These are phyloP conservation scores for Cydonia oblonga DNA, from an alignment of 331 rosid genomes.

Conservation along the genomic window DNA sequence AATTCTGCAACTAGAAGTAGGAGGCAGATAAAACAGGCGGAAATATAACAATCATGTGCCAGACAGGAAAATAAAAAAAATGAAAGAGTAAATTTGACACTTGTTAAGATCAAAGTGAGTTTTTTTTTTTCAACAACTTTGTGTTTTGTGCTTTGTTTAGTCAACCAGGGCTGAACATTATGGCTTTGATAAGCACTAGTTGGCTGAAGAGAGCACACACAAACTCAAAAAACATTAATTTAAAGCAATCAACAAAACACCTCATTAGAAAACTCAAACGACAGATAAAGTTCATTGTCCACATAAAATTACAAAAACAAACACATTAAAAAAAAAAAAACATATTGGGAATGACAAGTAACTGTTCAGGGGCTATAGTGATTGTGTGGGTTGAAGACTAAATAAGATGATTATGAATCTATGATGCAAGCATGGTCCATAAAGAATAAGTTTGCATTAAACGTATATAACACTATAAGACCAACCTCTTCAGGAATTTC, in stretches of 20 bases:
- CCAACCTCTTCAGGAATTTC: slow-evolving; percentile 93
- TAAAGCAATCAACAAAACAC: not conserved
- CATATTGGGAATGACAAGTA: not conserved
- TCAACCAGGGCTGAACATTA: not conserved
- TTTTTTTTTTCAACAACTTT: not conserved
- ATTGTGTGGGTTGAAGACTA: not conserved
- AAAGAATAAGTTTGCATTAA: not conserved
- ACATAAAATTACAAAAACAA: not conserved
- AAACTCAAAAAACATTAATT: not conserved
- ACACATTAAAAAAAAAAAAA: not conserved
- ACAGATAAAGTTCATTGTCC: not conserved
- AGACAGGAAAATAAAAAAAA: not conserved
- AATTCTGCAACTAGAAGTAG: not conserved
- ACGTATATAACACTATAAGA: not conserved
- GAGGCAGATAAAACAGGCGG: not conserved
- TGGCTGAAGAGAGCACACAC: not conserved
- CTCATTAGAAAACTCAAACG: not conserved
- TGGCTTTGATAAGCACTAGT: not conserved
- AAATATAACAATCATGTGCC: not conserved
- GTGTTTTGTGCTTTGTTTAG: not conserved
- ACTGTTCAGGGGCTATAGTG: not conserved
- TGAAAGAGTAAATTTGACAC: not conserved
- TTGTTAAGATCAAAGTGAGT: not conserved
- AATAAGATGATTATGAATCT: not conserved
- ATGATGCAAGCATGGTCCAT: not conserved